Evolutionary conservation across 768 basidiomycete species (phyloP).

Genomic region (Dictyophora rubrovolvata): DNA sequence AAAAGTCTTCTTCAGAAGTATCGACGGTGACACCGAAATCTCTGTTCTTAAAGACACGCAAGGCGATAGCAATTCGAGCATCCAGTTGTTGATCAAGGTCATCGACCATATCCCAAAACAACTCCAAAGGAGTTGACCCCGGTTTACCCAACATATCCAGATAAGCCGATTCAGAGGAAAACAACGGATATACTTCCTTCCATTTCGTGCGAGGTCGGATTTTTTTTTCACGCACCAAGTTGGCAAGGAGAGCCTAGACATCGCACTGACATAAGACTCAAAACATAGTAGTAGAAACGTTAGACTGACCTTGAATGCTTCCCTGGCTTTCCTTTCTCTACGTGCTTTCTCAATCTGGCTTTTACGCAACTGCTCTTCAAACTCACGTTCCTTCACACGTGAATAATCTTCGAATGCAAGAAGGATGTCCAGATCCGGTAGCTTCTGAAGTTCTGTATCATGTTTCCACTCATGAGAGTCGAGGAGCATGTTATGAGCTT

Average conservation of each 20-base stretch:
- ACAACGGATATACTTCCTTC: conserved; percentile 76
- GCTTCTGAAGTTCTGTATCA: conserved; percentile 66
- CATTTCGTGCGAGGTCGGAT: conserved; percentile 82
- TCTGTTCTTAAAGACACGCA: conserved; percentile 45
- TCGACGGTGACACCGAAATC: conserved; percentile 27
- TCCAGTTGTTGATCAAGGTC: conserved; percentile 78
- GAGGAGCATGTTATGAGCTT: conserved; percentile 65
- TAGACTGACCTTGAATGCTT: conserved; percentile 68
- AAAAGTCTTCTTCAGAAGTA: conserved; percentile 24
- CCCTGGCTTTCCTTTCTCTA: conserved; percentile 80
- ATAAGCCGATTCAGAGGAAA: conserved; percentile 77
- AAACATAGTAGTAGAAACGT: background rate
- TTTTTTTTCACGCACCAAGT: conserved; percentile 52
- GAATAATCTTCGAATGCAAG: conserved; percentile 93
- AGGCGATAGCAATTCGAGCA: conserved; percentile 59
- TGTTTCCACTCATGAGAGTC: conserved; percentile 70
- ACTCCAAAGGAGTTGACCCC: conserved; percentile 89
- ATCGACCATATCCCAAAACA: conserved; percentile 94
- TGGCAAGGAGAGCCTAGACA: conserved; percentile 55
- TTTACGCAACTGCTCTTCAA: conserved; percentile 77
- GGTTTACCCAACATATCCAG: conserved; percentile 81
- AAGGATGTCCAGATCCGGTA: conserved; percentile 87
- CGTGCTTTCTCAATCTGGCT: conserved; percentile 75
- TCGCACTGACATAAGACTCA: background rate
- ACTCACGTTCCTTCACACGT: conserved; percentile 79